phyloP scores from a whole-genome alignment of 106 monocot species.

The Xerophyta viscosa region DNA sequence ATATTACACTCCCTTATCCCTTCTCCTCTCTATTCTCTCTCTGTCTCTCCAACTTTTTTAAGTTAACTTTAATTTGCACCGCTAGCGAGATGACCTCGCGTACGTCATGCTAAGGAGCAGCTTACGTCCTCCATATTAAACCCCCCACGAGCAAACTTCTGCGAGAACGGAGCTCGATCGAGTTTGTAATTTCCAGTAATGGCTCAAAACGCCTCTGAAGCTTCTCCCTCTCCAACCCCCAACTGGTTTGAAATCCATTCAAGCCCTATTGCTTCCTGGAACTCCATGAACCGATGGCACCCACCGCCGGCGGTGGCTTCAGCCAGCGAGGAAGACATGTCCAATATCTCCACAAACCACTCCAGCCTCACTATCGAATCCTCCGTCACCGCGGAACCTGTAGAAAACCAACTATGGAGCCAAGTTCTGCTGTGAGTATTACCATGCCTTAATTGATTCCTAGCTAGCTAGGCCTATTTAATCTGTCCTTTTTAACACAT shows the following conservation, averaged over 20 bases:
- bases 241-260: slow-evolving; percentile 55
- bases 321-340: slow-evolving; percentile 40
- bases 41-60: neutral
- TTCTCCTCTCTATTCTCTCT: neutral
- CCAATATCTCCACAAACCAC: slow-evolving; percentile 31
- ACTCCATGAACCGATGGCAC: slow-evolving; percentile 33
- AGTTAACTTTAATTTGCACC: neutral
- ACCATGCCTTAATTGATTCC: neutral
- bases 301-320: slow-evolving; percentile 20
- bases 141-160: neutral
- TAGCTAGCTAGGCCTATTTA: neutral
- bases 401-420: slow-evolving; percentile 69
- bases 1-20: neutral
- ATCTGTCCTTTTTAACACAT: neutral
- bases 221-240: slow-evolving; percentile 25
- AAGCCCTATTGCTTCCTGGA: slow-evolving; percentile 27
- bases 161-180: neutral
- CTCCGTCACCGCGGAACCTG: slow-evolving; percentile 17
- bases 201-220: slow-evolving; percentile 70
- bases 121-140: neutral
- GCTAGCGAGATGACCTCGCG: neutral
- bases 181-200: slow-evolving; percentile 8
- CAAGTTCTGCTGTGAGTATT: slow-evolving; percentile 79
- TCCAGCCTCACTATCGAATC: slow-evolving; percentile 49
- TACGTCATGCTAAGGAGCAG: neutral